Conservation (phyloP, 1,139 yeast genomes). For the Magnusiomyces sp. region DNA sequence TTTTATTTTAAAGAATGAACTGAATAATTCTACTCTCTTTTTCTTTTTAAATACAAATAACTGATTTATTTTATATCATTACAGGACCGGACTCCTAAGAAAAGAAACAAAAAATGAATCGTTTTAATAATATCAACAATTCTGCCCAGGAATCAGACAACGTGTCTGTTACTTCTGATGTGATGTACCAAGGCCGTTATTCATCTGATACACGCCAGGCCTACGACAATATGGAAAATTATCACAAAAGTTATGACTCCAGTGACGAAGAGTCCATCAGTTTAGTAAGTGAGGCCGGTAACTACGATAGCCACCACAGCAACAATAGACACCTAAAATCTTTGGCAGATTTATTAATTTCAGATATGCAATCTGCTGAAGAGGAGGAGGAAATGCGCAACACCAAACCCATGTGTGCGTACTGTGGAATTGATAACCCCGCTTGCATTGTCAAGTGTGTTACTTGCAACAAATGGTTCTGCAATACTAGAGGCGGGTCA, state of each 20-base stretch:
- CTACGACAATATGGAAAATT: neutral
- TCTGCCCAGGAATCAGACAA: neutral
- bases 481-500: constrained; percentile 61
- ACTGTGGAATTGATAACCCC: constrained; percentile 69
- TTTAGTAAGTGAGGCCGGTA: constrained; percentile 19
- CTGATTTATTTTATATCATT: too few relatives aligned
- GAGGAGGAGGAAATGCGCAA: constrained; percentile 2
- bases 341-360: neutral
- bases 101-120: neutral
- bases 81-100: neutral
- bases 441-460: constrained; percentile 68
- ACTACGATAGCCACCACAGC: constrained; percentile 11
- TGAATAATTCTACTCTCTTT: neutral
- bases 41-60: too few relatives aligned
- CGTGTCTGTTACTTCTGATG: neutral
- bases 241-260: neutral
- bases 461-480: constrained; percentile 80
- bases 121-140: neutral
- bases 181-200: too few relatives aligned
- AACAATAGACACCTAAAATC: neutral
- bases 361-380: neutral
- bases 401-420: constrained; percentile 23
- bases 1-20: neutral
- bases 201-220: too few relatives aligned
- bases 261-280: constrained; percentile 22